Evolutionary conservation across 306 rosid species (phyloP), one percentile per base, ranked within the genome.

Genomic region (Ammopiptanthus mongolicus): DNA sequence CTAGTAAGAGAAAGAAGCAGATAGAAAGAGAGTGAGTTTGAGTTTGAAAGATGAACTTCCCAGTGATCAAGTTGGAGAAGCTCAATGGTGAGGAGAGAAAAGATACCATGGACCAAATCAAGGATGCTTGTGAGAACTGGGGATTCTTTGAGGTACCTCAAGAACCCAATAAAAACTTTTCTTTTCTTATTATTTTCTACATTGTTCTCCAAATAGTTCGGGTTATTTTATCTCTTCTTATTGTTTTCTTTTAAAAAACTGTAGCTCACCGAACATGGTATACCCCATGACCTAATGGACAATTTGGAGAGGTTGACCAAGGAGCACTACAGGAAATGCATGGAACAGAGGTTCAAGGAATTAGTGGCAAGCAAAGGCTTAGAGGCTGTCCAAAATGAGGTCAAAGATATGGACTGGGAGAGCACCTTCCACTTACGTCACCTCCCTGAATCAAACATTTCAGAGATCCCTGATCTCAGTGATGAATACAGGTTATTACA

Each of bases 101-200:
- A 57, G 69, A 74, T 0, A 87, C 81, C 56, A 71, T 91, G 94
- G 92, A 65, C 29, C 86, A 75, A 81, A 89, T 94, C 81, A 94
- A 88, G 29, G 94, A 94, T 63, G 96, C 97, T 46, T 93, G 98
- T 79, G 97, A 93, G 66, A 91, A 91, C 81, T 93, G 97, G 98
- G 98, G 97, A 36, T 94, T 94, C 88, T 91, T 94, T 74, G 96
- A 94, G 97, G 98, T 94, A 83, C 9, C 39, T 36, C 18, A 65
- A 51, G 15, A 51, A 62, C 17, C 21, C 44, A n/a, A 4, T 11
- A 23, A 5, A 13, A 34, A 6, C 8, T 47, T 36, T 10, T 61
- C 5, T 21, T 63, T 1, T 7, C 25, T 57, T 70, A 8, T 79
- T 70, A 5, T 31, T 70, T 55, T 71, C 29, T 42, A 62, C 81